A percentile compares a stretch with the other conserved stretches of the same genome.
phyloP scores from a whole-genome alignment of 257 asterid species.

The Lithospermum erythrorhizon region DNA sequence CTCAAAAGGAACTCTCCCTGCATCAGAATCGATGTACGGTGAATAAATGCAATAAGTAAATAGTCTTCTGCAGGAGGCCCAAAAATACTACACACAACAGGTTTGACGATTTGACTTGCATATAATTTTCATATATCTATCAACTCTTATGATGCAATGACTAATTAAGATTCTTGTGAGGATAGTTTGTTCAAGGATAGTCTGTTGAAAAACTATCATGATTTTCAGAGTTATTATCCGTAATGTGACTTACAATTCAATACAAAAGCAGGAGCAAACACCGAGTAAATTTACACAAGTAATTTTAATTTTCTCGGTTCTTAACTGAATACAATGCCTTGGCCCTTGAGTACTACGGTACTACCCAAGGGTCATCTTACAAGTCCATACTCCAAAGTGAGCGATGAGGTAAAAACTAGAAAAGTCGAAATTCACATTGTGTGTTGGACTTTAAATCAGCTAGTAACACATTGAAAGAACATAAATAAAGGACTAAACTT shows the following conservation, averaged over 20 bases:
- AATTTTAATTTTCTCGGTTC: no score
- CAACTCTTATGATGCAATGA: background rate
- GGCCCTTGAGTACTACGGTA: no score
- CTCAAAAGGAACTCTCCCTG: slow-evolving; percentile 96
- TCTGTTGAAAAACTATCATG: background rate
- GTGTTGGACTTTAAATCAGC: no score
- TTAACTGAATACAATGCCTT: no score
- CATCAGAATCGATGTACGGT: slow-evolving; percentile 9
- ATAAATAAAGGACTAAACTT: no score
- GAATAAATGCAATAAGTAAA: background rate
- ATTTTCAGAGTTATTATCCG: background rate
- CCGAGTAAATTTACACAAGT: no score
- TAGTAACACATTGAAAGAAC: no score
- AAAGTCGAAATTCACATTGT: no score
- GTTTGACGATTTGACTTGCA: background rate
- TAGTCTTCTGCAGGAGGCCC: background rate
- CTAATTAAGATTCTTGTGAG: slow-evolving; percentile 2
- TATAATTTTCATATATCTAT: background rate
- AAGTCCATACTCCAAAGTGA: no score
- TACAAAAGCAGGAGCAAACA: background rate
- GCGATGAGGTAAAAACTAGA: no score
- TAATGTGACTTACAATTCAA: background rate
- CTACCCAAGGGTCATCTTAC: no score
- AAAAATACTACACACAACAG: background rate
- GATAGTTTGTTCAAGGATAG: slow-evolving; percentile 4